phyloP scores from a whole-genome alignment of 805 yeast genomes.

The Suhomyces sp. region DNA sequence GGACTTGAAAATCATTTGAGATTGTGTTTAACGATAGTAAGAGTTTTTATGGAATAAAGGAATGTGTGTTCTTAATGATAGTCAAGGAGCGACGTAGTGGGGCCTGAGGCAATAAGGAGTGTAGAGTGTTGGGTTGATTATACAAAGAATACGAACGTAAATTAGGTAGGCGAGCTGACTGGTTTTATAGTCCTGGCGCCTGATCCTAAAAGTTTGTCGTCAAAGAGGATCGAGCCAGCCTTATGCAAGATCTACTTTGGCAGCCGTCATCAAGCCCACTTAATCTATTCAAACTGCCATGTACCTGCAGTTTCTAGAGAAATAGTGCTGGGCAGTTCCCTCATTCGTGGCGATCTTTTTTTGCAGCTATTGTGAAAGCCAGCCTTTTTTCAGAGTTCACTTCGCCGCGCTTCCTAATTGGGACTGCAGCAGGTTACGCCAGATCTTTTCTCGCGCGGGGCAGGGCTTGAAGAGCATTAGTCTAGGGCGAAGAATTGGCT shows the following conservation, averaged over 20 bases:
- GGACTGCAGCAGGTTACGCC: neutral
- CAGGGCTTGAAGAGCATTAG: neutral
- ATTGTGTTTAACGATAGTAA: neutral
- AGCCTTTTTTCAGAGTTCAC: neutral
- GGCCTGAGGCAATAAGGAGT: neutral
- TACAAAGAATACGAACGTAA: neutral
- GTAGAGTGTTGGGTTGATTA: neutral
- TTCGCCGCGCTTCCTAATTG: neutral
- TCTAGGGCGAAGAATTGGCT: neutral
- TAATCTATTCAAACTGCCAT: neutral
- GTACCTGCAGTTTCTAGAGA: neutral
- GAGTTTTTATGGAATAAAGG: neutral
- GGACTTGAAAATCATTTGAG: slow-evolving; percentile 11
- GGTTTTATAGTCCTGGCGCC: neutral
- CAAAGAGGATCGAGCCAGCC: slow-evolving; percentile 1
- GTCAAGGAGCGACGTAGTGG: neutral
- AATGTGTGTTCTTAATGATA: slow-evolving; percentile 1
- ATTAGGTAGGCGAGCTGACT: neutral
- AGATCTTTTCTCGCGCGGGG: neutral
- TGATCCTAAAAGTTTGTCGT: neutral
- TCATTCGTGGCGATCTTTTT: neutral
- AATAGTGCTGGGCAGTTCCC: neutral
- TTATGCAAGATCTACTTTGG: neutral
- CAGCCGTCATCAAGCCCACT: neutral
- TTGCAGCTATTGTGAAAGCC: slow-evolving; percentile 2